Percentiles rank a stretch among this genome's conserved stretches.
These are phyloP conservation scores for Kwoniella mangroviensis DNA, from an alignment of 768 basidiomycete genomes.

Conservation along the genomic window DNA sequence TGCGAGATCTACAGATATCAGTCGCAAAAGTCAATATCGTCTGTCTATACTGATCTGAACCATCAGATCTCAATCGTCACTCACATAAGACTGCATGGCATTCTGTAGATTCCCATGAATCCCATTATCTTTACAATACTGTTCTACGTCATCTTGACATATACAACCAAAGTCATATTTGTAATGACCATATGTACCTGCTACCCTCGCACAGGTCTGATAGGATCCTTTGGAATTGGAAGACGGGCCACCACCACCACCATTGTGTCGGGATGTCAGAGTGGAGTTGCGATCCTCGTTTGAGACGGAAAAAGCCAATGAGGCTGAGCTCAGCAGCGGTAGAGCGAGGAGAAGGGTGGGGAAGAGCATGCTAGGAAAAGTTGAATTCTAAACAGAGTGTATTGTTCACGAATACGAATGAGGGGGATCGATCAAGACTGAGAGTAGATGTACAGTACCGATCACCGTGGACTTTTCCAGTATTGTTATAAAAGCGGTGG, in stretches of 20 bases:
- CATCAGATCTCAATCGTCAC: conserved; percentile 3
- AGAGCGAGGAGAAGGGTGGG: background rate
- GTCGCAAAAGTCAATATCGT: too few species aligned
- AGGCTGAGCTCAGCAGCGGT: too few species aligned
- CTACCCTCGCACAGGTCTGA: conserved; percentile 37
- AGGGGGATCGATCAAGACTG: too few species aligned
- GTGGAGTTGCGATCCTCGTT: background rate
- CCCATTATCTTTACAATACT: conserved; percentile 40
- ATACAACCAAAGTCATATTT: conserved; percentile 51
- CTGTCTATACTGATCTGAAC: too few species aligned
- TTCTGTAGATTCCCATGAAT: conserved; percentile 26
- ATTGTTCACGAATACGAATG: too few species aligned
- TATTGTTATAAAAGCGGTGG: too few species aligned
- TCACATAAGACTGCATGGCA: conserved; percentile 37
- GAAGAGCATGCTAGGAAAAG: background rate
- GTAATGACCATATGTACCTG: conserved; percentile 29
- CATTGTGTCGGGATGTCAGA: background rate
- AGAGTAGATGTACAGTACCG: too few species aligned
- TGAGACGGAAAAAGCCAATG: too few species aligned
- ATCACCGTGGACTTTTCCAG: too few species aligned
- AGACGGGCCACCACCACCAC: conserved; percentile 1
- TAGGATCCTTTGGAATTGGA: conserved; percentile 9
- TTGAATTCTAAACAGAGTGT: too few species aligned
- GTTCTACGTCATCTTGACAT: conserved; percentile 43
- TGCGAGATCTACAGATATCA: conserved; percentile 20